These are phyloP conservation scores for Iris macrosiphon DNA, from an alignment of 106 monocot species.

Conservation along the genomic window DNA sequence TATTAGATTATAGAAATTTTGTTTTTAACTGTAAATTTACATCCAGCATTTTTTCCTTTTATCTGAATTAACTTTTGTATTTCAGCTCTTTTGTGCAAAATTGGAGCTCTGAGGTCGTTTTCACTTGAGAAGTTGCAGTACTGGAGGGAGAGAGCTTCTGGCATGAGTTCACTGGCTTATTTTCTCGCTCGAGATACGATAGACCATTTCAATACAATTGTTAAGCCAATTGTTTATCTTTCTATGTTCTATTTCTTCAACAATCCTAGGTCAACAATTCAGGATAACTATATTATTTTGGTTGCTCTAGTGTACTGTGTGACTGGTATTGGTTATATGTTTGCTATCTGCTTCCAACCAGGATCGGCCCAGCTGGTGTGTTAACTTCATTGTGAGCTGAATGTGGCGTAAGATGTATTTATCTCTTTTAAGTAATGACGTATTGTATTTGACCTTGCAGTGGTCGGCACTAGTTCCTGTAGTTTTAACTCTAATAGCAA, in stretches of 20 bases:
- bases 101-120: conserved; percentile 85
- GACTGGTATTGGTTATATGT: conserved; percentile 83
- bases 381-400: neutral
- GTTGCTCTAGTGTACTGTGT: conserved; percentile 92
- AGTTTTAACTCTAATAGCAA: conserved; percentile 76
- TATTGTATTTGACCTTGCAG: conserved; percentile 30
- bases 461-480: conserved; percentile 89
- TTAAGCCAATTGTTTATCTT: conserved; percentile 90
- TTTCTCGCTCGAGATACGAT: conserved; percentile 81
- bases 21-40: no score
- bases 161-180: conserved; percentile 95
- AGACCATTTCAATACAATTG: conserved; percentile 85
- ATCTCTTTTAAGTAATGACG: neutral
- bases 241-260: conserved; percentile 98
- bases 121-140: conserved; percentile 76
- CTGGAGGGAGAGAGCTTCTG: conserved; percentile 86
- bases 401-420: neutral
- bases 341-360: conserved; percentile 81
- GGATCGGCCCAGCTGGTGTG: conserved; percentile 89
- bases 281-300: conserved; percentile 66
- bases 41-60: no score
- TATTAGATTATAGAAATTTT: no score
- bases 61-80: no score
- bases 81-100: conserved; percentile 91
- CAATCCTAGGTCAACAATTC: conserved; percentile 78